These are phyloP conservation scores for Paxillus ammoniavirescens DNA, from an alignment of 768 basidiomycete genomes.

Conservation along the genomic window DNA sequence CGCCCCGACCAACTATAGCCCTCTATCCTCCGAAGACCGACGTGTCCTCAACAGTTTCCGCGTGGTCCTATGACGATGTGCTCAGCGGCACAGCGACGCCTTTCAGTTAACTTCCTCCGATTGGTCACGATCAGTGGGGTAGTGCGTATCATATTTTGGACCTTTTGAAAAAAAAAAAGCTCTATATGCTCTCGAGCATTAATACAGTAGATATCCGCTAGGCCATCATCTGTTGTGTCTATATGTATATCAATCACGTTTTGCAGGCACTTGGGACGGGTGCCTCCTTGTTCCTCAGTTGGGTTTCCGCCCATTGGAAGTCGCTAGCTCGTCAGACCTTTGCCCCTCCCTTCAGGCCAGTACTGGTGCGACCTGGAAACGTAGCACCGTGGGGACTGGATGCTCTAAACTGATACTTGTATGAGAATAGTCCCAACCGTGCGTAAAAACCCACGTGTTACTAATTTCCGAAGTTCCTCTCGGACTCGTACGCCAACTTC, in stretches of 20 bases:
- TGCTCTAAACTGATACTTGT: neutral
- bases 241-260: neutral
- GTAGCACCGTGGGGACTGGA: neutral
- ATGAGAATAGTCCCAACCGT: neutral
- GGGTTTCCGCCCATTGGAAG: no score
- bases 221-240: neutral
- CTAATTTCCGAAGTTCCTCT: neutral
- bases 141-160: neutral
- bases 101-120: neutral
- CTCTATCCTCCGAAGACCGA: slow-evolving; percentile 55
- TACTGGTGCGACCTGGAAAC: no score
- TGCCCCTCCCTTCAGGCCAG: no score
- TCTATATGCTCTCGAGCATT: neutral
- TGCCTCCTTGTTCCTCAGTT: no score
- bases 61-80: slow-evolving; percentile 41
- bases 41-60: slow-evolving; percentile 57
- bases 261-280: no score
- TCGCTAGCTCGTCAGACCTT: no score
- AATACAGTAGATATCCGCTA: slow-evolving; percentile 4
- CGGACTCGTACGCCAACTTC: neutral
- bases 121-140: neutral
- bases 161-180: neutral
- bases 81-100: neutral
- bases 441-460: neutral
- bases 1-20: slow-evolving; percentile 32